Evolutionary conservation across 306 rosid genomes (phyloP).

Genomic region (Carpinus fangiana): DNA sequence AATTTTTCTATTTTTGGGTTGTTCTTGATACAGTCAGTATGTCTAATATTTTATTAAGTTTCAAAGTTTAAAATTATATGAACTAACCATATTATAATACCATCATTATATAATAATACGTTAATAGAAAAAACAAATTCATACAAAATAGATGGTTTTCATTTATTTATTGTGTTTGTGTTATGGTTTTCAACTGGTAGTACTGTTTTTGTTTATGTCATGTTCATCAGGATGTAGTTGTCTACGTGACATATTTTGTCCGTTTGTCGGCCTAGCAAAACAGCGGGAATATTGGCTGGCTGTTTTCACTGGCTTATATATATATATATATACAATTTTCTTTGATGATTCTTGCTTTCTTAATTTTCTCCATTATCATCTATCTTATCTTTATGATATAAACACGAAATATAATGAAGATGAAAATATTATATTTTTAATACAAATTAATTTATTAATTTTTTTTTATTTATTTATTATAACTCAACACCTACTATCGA

Average conservation of each 20-base stretch:
- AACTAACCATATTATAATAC: background rate
- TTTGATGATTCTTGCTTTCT: background rate
- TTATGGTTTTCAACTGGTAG: conserved; percentile 37
- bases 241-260: conserved; percentile 75
- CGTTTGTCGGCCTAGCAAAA: conserved; percentile 69
- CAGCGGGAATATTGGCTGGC: conserved; percentile 80
- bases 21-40: conserved; percentile 39
- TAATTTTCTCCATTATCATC: background rate
- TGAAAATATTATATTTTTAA: too few species aligned
- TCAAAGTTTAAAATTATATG: background rate
- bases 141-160: background rate
- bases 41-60: background rate
- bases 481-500: too few species aligned
- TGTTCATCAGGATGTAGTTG: conserved; percentile 47
- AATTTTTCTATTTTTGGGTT: conserved; percentile 34
- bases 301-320: conserved; percentile 26
- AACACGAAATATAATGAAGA: too few species aligned
- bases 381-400: background rate
- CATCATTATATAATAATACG: background rate
- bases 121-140: background rate
- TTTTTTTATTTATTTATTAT: too few species aligned
- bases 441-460: too few species aligned
- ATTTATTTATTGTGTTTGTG: background rate
- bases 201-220: conserved; percentile 10
- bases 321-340: background rate